phyloP scores from a whole-genome alignment of 108 stramenopile genomes.

The Cyclotella cryptica region DNA sequence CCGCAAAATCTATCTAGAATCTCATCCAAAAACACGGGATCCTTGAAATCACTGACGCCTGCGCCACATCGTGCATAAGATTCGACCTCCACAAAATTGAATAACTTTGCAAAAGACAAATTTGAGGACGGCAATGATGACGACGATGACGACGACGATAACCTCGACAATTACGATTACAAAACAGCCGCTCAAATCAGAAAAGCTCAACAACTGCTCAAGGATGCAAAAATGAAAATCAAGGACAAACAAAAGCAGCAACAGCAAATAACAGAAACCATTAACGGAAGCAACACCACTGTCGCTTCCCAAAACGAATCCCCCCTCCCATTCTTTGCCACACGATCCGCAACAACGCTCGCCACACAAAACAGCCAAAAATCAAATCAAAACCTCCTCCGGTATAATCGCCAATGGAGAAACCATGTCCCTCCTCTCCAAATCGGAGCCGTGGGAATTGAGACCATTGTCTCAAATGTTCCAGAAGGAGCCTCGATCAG shows the following conservation, averaged over 20 bases:
- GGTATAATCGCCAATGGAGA: slow-evolving; percentile 79
- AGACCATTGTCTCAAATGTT: slow-evolving; percentile 48
- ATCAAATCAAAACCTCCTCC: slow-evolving; percentile 47
- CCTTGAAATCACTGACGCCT: no score
- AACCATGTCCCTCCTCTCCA: slow-evolving; percentile 73
- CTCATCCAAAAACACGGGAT: no score
- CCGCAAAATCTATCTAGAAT: no score
- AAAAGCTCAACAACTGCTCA: slow-evolving; percentile 29
- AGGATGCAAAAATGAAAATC: slow-evolving; percentile 43
- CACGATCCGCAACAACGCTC: slow-evolving; percentile 19
- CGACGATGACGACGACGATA: slow-evolving; percentile 30
- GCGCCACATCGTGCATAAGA: background rate
- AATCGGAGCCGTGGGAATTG: slow-evolving; percentile 77
- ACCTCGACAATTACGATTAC: slow-evolving; percentile 17
- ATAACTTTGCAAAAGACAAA: slow-evolving; percentile 14
- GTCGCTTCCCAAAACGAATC: background rate
- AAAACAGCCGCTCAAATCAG: slow-evolving; percentile 41
- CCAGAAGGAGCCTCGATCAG: slow-evolving; percentile 28
- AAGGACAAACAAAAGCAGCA: slow-evolving; percentile 1
- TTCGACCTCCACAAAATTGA: background rate
- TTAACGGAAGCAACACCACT: background rate
- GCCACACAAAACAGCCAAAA: slow-evolving; percentile 18
- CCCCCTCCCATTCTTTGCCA: slow-evolving; percentile 32
- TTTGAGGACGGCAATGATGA: slow-evolving; percentile 32
- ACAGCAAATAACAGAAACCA: background rate